A percentile compares a stretch with the other conserved stretches of the same genome.
Conservation (phyloP, 2,329 filamentous ascomycete species). For the Knufia petricola region DNA sequence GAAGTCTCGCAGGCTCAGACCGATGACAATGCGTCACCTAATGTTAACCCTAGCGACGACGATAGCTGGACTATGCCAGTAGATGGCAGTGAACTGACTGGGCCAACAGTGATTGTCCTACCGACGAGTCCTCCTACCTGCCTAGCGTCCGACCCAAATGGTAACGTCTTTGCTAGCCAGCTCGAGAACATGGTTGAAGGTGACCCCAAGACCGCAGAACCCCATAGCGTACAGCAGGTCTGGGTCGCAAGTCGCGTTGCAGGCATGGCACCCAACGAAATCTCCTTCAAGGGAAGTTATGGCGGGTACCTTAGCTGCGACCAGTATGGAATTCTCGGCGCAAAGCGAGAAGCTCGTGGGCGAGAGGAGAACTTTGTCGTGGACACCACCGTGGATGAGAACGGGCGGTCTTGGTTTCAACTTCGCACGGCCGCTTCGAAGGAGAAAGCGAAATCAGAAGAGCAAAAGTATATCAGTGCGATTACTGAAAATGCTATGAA, state of each 20-base stretch:
- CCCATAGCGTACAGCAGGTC: constrained; percentile 90
- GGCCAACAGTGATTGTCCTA: constrained; percentile 73
- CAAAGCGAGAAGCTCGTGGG: constrained; percentile 21
- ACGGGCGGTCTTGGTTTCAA: constrained; percentile 12
- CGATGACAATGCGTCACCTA: constrained; percentile 25
- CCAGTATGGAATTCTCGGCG: constrained; percentile 20
- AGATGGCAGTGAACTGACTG: constrained; percentile 60
- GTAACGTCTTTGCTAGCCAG: constrained; percentile 70
- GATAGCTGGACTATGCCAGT: constrained; percentile 91
- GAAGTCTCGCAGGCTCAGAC: constrained; percentile 28
- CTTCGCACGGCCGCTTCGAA: constrained; percentile 14
- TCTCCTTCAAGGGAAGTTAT: constrained; percentile 83
- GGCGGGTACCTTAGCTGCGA: constrained; percentile 50
- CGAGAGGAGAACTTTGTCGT: constrained; percentile 25
- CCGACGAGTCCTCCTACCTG: constrained; percentile 64
- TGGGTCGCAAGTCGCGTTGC: constrained; percentile 81
- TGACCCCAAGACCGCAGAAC: constrained; percentile 76
- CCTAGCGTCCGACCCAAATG: constrained; percentile 75
- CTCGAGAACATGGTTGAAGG: constrained; percentile 84
- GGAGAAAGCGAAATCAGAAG: constrained; percentile 11
- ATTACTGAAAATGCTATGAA: constrained; percentile 7
- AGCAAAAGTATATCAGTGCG: constrained; percentile 7
- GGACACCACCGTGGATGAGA: constrained; percentile 7
- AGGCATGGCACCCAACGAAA: constrained; percentile 58
- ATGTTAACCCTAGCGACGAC: constrained; percentile 47